Conservation (phyloP, 345 rosid genomes). For the Aquilaria yunnanensis region DNA sequence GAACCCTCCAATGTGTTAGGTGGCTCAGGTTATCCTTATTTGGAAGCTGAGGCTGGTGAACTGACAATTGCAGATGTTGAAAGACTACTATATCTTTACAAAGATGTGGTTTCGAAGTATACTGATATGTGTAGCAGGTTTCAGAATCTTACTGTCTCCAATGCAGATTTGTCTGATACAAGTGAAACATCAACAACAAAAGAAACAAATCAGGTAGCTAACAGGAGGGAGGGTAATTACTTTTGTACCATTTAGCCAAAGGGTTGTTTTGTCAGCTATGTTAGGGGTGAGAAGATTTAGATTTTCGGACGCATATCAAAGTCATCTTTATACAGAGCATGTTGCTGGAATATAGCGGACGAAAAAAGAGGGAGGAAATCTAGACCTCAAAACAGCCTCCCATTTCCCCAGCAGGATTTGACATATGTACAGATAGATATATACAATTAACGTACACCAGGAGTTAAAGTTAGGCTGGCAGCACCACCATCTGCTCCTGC, state of each 20-base stretch:
- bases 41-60: constrained; percentile 45
- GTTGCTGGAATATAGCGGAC: background rate
- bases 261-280: too few species aligned
- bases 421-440: constrained; percentile 5
- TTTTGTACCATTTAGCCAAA: background rate
- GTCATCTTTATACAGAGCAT: background rate
- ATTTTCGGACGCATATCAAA: too few species aligned
- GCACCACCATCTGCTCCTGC: constrained; percentile 15
- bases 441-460: constrained; percentile 26
- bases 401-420: too few species aligned
- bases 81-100: constrained; percentile 41
- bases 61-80: constrained; percentile 42
- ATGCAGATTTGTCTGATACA: constrained; percentile 3
- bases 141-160: constrained; percentile 21
- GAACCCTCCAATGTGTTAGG: constrained; percentile 16
- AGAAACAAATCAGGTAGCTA: constrained; percentile 6
- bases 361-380: background rate
- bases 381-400: too few species aligned
- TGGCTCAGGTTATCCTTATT: constrained; percentile 33
- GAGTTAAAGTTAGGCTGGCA: constrained; percentile 20
- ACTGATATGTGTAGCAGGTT: constrained; percentile 27
- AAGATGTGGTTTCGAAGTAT: constrained; percentile 47
- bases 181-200: constrained; percentile 8
- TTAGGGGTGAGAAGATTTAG: too few species aligned
- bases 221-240: constrained; percentile 9